A percentile compares a stretch with the other conserved stretches of the same genome.
Conservation (phyloP, 2,329 filamentous ascomycete species). For the Metarhizium guizhouense region DNA sequence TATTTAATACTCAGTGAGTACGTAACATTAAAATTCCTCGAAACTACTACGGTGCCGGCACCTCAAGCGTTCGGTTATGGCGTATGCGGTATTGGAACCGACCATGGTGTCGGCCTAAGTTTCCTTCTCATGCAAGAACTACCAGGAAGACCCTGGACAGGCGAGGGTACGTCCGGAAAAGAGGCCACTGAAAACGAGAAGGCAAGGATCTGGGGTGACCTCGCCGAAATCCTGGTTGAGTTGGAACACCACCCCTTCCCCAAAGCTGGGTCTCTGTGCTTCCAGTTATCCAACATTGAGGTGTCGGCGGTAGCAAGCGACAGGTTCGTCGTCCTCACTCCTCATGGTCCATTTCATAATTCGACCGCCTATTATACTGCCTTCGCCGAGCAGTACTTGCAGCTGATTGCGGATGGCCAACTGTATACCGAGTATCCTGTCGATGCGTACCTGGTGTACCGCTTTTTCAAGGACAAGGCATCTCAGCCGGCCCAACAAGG, state of each 20-base stretch:
- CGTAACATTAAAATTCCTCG: slow-evolving; percentile 10
- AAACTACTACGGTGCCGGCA: too few relatives aligned
- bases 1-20: slow-evolving; percentile 22
- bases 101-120: slow-evolving; percentile 11
- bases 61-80: too few relatives aligned
- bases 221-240: slow-evolving; percentile 19
- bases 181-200: neutral
- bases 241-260: slow-evolving; percentile 15
- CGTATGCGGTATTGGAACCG: too few relatives aligned
- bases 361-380: slow-evolving; percentile 13
- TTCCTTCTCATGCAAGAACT: slow-evolving; percentile 21
- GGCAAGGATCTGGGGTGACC: slow-evolving; percentile 15
- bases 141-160: slow-evolving; percentile 14
- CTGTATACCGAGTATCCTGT: too few relatives aligned
- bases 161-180: neutral
- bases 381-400: slow-evolving; percentile 5
- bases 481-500: too few relatives aligned
- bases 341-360: slow-evolving; percentile 11
- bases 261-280: slow-evolving; percentile 16
- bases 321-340: slow-evolving; percentile 16
- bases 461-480: too few relatives aligned
- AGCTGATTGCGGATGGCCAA: too few relatives aligned
- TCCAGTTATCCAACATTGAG: slow-evolving; percentile 1
- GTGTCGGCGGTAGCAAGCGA: slow-evolving; percentile 19
- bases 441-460: too few relatives aligned